These are phyloP conservation scores for Aspergillus pseudoterreus DNA, from an alignment of 2,329 filamentous ascomycete genomes.

Conservation along the genomic window DNA sequence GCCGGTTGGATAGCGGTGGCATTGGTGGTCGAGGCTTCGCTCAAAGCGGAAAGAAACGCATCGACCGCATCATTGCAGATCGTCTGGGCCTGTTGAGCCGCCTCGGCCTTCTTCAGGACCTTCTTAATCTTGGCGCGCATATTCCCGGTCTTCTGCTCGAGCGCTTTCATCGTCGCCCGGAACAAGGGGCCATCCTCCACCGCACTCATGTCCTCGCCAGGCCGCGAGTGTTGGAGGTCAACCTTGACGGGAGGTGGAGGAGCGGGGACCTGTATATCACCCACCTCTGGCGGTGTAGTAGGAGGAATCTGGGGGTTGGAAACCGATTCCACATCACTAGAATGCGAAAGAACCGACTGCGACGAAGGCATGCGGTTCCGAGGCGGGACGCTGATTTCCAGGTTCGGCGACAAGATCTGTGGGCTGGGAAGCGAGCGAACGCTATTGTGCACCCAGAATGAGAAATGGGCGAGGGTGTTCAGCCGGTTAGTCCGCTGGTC, in stretches of 20 bases:
- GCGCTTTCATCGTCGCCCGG: conserved; percentile 89
- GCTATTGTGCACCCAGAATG: conserved; percentile 85
- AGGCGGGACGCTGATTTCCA: conserved; percentile 68
- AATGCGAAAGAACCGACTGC: conserved; percentile 79
- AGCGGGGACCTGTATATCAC: conserved; percentile 22
- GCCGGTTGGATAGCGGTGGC: conserved; percentile 96
- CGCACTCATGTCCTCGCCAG: conserved; percentile 77
- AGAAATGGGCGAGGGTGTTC: conserved; percentile 85
- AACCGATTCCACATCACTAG: conserved; percentile 64
- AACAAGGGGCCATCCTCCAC: conserved; percentile 94
- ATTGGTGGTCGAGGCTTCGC: conserved; percentile 85
- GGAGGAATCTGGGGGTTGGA: conserved; percentile 29
- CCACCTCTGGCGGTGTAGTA: conserved; percentile 28
- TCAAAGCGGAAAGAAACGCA: conserved; percentile 78
- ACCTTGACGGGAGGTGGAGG: conserved; percentile 62
- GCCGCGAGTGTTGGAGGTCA: conserved; percentile 80
- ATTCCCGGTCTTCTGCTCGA: conserved; percentile 94
- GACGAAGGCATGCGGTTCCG: conserved; percentile 80
- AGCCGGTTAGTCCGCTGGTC: conserved; percentile 87
- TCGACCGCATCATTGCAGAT: conserved; percentile 82
- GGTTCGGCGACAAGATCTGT: conserved; percentile 65
- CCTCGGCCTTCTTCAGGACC: conserved; percentile 89
- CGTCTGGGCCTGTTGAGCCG: conserved; percentile 72
- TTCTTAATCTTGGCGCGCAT: conserved; percentile 96
- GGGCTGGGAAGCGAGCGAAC: conserved; percentile 44